A percentile compares a stretch with the other conserved stretches of the same genome.
Conservation (phyloP, 2,329 filamentous ascomycete genomes). For the Colletotrichum lentis region DNA sequence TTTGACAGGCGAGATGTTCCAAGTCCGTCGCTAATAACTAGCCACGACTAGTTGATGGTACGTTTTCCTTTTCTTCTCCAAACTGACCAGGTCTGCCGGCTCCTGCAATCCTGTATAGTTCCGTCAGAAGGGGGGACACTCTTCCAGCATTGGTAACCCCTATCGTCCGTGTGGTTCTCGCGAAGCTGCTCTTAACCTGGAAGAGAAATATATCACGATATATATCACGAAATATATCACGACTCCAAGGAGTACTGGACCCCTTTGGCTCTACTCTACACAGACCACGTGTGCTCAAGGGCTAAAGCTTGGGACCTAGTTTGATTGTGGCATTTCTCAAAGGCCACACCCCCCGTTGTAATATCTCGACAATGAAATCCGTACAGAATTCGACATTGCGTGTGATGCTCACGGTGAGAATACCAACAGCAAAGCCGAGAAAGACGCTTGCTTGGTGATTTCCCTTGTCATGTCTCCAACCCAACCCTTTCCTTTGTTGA, state of each 20-base stretch:
- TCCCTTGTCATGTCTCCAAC: not conserved
- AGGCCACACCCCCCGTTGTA: not conserved
- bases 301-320: not conserved
- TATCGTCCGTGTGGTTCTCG: not conserved
- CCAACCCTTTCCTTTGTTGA: not conserved
- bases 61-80: not conserved
- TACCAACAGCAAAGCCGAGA: not conserved
- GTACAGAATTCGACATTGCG: fast-evolving
- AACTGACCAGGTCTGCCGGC: not conserved
- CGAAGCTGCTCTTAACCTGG: not conserved
- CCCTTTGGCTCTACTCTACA: not conserved
- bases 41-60: no score
- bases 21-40: no score
- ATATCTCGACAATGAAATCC: not conserved
- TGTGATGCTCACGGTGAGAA: not conserved
- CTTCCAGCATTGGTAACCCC: not conserved
- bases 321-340: not conserved
- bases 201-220: no score
- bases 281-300: not conserved
- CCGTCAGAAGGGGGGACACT: no score
- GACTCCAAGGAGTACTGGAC: not conserved
- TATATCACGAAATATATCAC: no score
- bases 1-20: no score
- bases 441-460: not conserved
- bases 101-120: not conserved